Evolutionary conservation across 2,329 filamentous ascomycete species (phyloP), one percentile per base, ranked within the genome.

Genomic region (Phaeophleospora eucalypticola): DNA sequence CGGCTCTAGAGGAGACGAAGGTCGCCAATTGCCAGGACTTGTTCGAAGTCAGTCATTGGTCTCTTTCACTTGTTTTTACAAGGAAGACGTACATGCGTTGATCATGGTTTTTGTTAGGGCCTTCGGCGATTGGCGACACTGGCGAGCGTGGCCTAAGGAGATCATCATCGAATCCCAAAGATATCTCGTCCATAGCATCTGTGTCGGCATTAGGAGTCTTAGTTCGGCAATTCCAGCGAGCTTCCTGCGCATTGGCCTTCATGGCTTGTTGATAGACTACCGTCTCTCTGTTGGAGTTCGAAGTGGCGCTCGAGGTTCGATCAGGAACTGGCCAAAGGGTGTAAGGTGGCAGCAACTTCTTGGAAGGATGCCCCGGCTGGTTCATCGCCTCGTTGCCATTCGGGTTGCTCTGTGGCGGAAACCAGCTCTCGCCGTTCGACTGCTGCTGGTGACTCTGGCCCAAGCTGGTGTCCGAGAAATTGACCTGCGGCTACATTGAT

Each of bases 121-220:
- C 48, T 51, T 14, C 41, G 35, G 4, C 14, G 9, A 36, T 17
- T 19, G 39, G 40, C 15, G 43, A 42, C 4, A 37, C 18, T 4
- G 20, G 43, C 10, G 34, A 24, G 12, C 39, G 33, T 27, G 48
- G 48, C 21, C 40, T 40, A 15, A 49, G 39, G 14, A 47, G 7
- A 16, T 52, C 46, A 37, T 52, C 43, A 27, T 49, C 43, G 24
- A 49, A 39, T n/a, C 20, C 40, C 18, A 42, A 27, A 16, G 36
- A 39, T 17, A 27, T 42, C 16, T 48, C 44, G 19, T 43, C 34
- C 40, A 34, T 15, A n/a, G 21, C 24, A 10, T 17, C 39, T 21
- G 44, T 40, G 19, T 29, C 17, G 9, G 21, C 15, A 32, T 53
- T 36, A 20, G 41, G 27, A 18, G 36, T 38, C 14, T 36, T 17